Conservation (phyloP, 106 monocot genomes). For the Apostasia shenzhenica region DNA sequence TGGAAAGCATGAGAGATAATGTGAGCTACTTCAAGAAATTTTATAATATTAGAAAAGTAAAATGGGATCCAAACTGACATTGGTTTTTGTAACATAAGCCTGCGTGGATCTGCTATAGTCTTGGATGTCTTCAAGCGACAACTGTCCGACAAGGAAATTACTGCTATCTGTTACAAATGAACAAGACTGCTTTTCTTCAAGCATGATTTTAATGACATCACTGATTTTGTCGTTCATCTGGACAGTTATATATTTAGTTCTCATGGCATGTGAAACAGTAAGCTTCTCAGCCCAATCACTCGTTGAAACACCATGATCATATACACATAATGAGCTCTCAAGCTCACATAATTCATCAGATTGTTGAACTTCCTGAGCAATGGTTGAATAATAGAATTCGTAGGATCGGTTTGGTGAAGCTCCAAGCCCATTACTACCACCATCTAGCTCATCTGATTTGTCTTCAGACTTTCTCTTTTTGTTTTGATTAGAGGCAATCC, state of each 20-base stretch:
- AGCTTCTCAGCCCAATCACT: constrained; percentile 30
- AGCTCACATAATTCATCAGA: constrained; percentile 41
- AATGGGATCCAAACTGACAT: constrained; percentile 13
- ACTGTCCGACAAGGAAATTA: constrained; percentile 38
- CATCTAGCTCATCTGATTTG: constrained; percentile 14
- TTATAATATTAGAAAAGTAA: background rate
- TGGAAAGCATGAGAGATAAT: too few species aligned
- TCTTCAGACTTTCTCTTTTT: constrained; percentile 15
- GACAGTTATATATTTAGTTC: constrained; percentile 49
- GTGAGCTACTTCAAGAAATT: too few species aligned
- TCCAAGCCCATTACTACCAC: background rate
- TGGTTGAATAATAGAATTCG: constrained; percentile 5
- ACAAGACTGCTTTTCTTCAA: constrained; percentile 50
- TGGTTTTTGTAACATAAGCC: constrained; percentile 9
- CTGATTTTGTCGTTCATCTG: constrained; percentile 31
- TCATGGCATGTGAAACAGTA: constrained; percentile 77
- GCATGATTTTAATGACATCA: constrained; percentile 59
- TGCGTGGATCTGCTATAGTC: constrained; percentile 21
- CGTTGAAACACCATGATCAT: constrained; percentile 26
- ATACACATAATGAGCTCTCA: constrained; percentile 78
- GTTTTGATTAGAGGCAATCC: constrained; percentile 63
- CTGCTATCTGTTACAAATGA: constrained; percentile 37
- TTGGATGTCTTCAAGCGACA: constrained; percentile 54
- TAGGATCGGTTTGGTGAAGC: background rate
- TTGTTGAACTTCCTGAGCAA: constrained; percentile 11